phyloP scores from a whole-genome alignment of 352 stramenopile species.

The Blastocystis sp. region DNA sequence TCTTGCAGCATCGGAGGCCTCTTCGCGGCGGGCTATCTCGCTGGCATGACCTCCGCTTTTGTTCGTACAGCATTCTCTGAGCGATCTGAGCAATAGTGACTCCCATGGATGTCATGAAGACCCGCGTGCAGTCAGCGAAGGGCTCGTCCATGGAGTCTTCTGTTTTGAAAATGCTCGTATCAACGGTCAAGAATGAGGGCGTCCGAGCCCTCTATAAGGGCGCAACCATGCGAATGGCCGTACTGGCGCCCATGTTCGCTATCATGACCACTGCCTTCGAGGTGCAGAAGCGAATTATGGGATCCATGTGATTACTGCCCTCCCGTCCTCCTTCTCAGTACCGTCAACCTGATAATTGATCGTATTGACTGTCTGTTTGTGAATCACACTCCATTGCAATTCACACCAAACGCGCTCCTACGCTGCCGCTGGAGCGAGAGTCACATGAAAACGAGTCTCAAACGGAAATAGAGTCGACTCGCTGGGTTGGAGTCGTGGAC shows the following conservation, averaged over 20 bases:
- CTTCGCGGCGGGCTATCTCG: slow-evolving; percentile 75
- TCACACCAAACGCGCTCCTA: too few species aligned
- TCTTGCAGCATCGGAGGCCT: slow-evolving; percentile 75
- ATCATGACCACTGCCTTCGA: slow-evolving; percentile 82
- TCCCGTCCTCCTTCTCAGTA: too few species aligned
- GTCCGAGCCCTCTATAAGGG: slow-evolving; percentile 82
- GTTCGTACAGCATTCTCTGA: slow-evolving; percentile 68
- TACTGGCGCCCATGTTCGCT: slow-evolving; percentile 80
- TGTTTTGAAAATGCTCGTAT: slow-evolving; percentile 78
- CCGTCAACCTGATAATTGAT: too few species aligned
- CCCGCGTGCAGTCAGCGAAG: slow-evolving; percentile 78
- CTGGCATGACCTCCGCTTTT: slow-evolving; percentile 76
- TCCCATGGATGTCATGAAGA: slow-evolving; percentile 84
- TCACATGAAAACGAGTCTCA: too few species aligned
- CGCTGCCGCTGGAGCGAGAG: too few species aligned
- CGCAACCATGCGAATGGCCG: slow-evolving; percentile 79
- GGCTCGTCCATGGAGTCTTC: slow-evolving; percentile 76
- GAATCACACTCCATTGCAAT: too few species aligned
- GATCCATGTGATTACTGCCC: slow-evolving; percentile 19
- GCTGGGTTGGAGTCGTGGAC: too few species aligned
- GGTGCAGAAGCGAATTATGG: slow-evolving; percentile 82
- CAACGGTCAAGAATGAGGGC: slow-evolving; percentile 78
- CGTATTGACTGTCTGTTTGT: too few species aligned
- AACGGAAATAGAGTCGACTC: too few species aligned
- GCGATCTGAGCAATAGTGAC: slow-evolving; percentile 70